These are phyloP conservation scores for Prunus fruticosa DNA, from an alignment of 306 rosid species.

Conservation along the genomic window DNA sequence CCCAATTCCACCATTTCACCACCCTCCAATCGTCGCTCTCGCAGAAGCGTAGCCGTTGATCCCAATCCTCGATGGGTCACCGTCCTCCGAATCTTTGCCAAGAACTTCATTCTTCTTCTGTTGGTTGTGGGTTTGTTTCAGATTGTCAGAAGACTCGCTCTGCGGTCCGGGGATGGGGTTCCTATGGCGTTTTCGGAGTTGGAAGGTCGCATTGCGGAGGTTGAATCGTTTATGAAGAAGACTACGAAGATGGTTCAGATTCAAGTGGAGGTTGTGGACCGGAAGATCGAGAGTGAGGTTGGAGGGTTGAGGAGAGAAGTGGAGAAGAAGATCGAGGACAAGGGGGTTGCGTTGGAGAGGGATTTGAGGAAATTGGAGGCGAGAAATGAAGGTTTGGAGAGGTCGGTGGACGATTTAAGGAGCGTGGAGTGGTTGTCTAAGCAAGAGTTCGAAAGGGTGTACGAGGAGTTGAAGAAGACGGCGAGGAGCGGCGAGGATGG, in stretches of 20 bases:
- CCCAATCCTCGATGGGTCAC: constrained; percentile 74
- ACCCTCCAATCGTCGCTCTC: constrained; percentile 32
- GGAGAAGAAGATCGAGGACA: constrained; percentile 47
- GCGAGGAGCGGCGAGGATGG: constrained; percentile 36
- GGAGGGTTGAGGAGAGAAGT: constrained; percentile 64
- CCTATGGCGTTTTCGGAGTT: constrained; percentile 53
- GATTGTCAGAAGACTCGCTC: constrained; percentile 40
- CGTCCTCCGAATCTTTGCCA: constrained; percentile 46
- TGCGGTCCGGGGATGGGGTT: constrained; percentile 38
- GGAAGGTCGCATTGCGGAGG: constrained; percentile 73
- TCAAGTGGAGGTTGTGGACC: constrained; percentile 78
- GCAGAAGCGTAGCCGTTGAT: constrained; percentile 33
- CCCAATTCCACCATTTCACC: constrained; percentile 40
- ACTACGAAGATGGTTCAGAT: constrained; percentile 69
- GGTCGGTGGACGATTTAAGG: constrained; percentile 52
- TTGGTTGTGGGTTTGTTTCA: constrained; percentile 57
- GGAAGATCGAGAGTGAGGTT: constrained; percentile 61
- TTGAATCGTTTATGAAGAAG: constrained; percentile 60
- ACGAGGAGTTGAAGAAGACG: constrained; percentile 43
- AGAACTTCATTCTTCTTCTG: constrained; percentile 50
- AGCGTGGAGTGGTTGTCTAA: constrained; percentile 57
- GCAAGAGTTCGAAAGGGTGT: constrained; percentile 69
- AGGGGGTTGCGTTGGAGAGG: constrained; percentile 38
- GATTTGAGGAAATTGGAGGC: constrained; percentile 56
- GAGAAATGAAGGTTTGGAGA: constrained; percentile 54